phyloP scores from a whole-genome alignment of 1,139 yeast species.

The Saccharomyces hybrid region DNA sequence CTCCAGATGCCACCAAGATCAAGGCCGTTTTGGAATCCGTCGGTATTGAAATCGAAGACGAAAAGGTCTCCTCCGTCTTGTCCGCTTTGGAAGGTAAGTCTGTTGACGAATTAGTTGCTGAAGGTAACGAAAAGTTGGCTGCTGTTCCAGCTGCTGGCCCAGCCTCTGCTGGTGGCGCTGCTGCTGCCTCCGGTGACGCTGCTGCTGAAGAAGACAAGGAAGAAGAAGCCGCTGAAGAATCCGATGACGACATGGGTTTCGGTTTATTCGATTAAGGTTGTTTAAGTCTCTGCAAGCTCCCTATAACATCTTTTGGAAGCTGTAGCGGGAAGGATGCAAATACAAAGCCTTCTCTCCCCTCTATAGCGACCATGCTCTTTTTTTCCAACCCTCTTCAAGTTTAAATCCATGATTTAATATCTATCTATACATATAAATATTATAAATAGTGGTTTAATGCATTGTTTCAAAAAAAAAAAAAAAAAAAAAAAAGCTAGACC shows the following conservation, averaged over 20 bases:
- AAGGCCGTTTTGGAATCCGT: constrained; percentile 65
- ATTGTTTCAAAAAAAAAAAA: background rate
- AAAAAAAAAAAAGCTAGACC: background rate
- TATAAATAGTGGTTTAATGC: background rate
- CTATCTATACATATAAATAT: background rate
- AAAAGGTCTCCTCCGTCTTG: constrained; percentile 59
- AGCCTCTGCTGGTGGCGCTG: constrained; percentile 54
- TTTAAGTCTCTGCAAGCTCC: background rate
- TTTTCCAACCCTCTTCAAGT: background rate
- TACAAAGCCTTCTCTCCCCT: background rate
- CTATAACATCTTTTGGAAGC: background rate
- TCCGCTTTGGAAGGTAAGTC: constrained; percentile 71
- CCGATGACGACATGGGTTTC: constrained; percentile 81
- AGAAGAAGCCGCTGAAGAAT: constrained; percentile 47
- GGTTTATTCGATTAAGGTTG: constrained; percentile 70
- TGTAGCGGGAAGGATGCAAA: background rate
- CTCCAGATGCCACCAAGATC: constrained; percentile 70
- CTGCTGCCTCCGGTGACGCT: constrained; percentile 50
- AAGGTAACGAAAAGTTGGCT: constrained; percentile 75
- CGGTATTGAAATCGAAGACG: constrained; percentile 71
- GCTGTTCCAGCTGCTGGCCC: constrained; percentile 82
- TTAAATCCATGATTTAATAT: background rate
- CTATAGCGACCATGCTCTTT: background rate
- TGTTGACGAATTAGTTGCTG: constrained; percentile 66
- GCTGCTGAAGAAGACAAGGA: constrained; percentile 56